Conservation (phyloP, 495 filamentous ascomycete species). For the Endocarpon pusillum region DNA sequence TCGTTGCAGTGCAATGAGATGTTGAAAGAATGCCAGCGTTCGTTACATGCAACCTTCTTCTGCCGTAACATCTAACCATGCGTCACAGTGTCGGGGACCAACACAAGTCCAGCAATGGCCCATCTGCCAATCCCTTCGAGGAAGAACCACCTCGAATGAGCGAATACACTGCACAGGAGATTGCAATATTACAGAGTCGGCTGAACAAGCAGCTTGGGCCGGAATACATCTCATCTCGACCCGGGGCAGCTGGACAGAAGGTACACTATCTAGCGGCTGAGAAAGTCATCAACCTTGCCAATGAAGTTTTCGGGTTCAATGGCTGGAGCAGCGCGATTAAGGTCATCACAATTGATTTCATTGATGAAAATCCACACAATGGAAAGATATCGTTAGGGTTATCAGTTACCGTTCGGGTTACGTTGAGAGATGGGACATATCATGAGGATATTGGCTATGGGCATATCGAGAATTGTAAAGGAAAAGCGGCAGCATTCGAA, state of each 20-base stretch:
- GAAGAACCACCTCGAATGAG: constrained; percentile 46
- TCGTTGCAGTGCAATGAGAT: too few relatives aligned
- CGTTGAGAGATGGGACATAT: constrained; percentile 76
- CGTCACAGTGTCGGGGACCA: constrained; percentile 80
- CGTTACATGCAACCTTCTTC: too few relatives aligned
- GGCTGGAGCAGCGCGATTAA: constrained; percentile 89
- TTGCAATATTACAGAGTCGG: constrained; percentile 69
- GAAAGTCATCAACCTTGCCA: constrained; percentile 88
- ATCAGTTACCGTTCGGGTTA: constrained; percentile 77
- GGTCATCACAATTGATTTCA: constrained; percentile 81
- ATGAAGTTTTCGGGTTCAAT: constrained; percentile 97
- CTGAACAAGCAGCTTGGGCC: constrained; percentile 91
- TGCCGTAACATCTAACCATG: too few relatives aligned
- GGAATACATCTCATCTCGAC: constrained; percentile 77
- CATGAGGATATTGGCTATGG: constrained; percentile 98
- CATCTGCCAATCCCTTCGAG: constrained; percentile 65
- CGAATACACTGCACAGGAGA: constrained; percentile 76
- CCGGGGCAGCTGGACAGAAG: constrained; percentile 63
- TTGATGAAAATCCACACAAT: constrained; percentile 43
- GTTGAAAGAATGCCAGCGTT: too few relatives aligned
- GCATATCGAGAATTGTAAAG: constrained; percentile 85
- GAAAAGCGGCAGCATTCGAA: constrained; percentile 85
- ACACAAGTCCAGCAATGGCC: constrained; percentile 31
- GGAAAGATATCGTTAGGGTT: constrained; percentile 67
- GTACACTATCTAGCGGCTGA: constrained; percentile 85